A percentile compares a stretch with the other conserved stretches of the same genome.
Conservation (phyloP, 2,329 filamentous ascomycete genomes). For the Penicillium sp. region DNA sequence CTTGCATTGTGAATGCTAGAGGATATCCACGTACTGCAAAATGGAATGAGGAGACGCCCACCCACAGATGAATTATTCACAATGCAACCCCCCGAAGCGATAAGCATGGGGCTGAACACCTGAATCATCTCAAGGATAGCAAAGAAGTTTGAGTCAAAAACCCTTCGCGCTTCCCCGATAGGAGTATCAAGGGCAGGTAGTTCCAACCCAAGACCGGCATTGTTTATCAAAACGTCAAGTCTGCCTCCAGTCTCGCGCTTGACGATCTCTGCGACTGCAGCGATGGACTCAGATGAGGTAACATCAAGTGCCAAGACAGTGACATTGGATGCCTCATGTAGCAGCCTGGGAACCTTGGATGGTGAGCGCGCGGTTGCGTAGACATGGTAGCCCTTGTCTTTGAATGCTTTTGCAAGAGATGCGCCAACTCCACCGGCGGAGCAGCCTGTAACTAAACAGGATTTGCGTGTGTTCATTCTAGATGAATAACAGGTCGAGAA, state of each 20-base stretch:
- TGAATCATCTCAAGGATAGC: no score
- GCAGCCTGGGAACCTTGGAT: neutral
- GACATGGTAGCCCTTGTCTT: neutral
- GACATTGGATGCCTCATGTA: neutral
- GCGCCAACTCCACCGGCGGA: neutral
- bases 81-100: neutral
- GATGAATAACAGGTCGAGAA: neutral
- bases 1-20: neutral
- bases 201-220: neutral
- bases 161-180: neutral
- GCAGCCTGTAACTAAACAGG: constrained; percentile 1
- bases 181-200: neutral
- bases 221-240: constrained; percentile 3
- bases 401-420: neutral
- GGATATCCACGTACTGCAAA: neutral
- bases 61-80: constrained; percentile 1
- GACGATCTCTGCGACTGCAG: neutral
- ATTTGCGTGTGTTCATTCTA: neutral
- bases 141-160: constrained; percentile 1
- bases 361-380: constrained; percentile 1
- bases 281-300: neutral
- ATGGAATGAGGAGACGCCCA: neutral
- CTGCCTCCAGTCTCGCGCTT: neutral
- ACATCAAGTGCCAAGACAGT: neutral
- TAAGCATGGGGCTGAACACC: neutral